Evolutionary conservation across 768 basidiomycete genomes (phyloP), one percentile per base, ranked within the genome.

Genomic region (Lactarius psammicola): DNA sequence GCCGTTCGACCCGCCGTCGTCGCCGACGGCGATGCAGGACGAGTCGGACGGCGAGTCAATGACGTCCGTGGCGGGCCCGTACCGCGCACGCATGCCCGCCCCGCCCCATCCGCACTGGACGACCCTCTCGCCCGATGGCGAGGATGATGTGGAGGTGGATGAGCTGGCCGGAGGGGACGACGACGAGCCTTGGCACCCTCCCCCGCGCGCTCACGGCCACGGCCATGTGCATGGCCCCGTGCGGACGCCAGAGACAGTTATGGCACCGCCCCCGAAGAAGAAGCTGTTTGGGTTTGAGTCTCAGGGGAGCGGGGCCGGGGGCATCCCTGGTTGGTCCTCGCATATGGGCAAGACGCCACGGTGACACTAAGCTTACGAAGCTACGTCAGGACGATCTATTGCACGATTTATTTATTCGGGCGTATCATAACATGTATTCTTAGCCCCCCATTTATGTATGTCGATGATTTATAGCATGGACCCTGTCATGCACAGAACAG

Each of bases 351-450:
- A 34, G 56, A 46, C 61, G 1, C 57, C 58, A 54, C 53, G 56
- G 57, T 67, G 42, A 59, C 60, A 57, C 7, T 53, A 20, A 26
- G 20, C 13, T 28, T n/a, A 57, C 17, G 30, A 26, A 17, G 17
- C 54, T 18, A 28, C 28, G 11, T 57, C 15, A 15, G 40, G 44
- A 66, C 65, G 28, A 60, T 59, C 49, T 26, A 51, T 53, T 26
- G 30, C 42, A 20, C 17, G 23, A 23, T 46, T 18, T 62, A 67
- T 59, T 34, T 67, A 63, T 62, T 44, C 26, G 66, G 66, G 66
- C 62, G 66, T 63, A 59, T 58, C 46, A 63, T 67, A 67, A 11
- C 42, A 38, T 66, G 65, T 66, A 66, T 63, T 66, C 65, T 59
- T 59, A 61, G 65, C 65, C 61, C 65, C 30, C n/a, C 51, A 34